Evolutionary conservation across 2,329 filamentous ascomycete genomes (phyloP), one percentile per base, ranked within the genome.

Genomic region (Coniochaeta hoffmannii): DNA sequence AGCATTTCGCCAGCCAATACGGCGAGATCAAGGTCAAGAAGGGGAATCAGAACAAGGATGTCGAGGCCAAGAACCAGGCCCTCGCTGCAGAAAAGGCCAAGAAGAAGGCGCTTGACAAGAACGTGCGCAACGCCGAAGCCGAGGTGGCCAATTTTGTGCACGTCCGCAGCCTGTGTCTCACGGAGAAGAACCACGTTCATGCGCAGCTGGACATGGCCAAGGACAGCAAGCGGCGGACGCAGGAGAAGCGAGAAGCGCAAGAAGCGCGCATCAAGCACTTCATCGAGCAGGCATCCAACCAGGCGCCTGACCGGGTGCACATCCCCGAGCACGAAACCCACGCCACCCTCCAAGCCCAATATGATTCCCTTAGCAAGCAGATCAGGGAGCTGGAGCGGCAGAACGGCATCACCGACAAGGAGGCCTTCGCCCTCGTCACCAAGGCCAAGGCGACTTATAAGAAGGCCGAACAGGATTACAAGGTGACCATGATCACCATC

Each of bases 291-390:
- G 88, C 88, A 17, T 70, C 69, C 32, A 58, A 71, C 11, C 72
- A 86, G 41, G 81, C 76, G 30, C 70, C 75, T 0, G 68, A 73
- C 26, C 80, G 88, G 31, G 82, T 88, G 53, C 69, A 78, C 35
- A 78, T 92, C 34, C 79, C 83, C 4, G 77, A 82, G 54, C 82
- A 80, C 5, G 86, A 90, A 65, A 90, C 84, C 0, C 68, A 78
- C 41, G 66, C 71, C 12, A 84, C 77, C 55, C 74, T 86, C 19
- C 74, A 79, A 59, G 73, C 70, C 54, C 80, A 82, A 64, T 79
- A 80, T 56, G 62, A 78, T 1, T 78, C 77, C 35, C 70, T 91
- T 14, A 68, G 71, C 31, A 74, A 77, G 46, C 83, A 88, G 63
- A 70, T 90, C n/a, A 68, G 75, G 17, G 76, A 77, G 58, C 78